Base-by-base conservation (phyloP, 129 eudicot genomes). In the Dittrichia graveolens region DNA sequence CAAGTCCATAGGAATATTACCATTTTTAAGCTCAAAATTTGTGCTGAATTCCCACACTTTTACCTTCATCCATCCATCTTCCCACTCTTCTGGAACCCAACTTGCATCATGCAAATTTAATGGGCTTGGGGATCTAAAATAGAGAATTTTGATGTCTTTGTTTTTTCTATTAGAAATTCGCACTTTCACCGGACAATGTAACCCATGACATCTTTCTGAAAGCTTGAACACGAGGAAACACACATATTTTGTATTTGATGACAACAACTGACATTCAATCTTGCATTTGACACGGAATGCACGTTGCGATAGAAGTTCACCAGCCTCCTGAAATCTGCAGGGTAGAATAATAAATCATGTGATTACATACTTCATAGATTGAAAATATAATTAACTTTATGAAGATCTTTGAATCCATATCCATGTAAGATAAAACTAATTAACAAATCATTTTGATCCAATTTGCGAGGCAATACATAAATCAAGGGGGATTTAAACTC, bases 61-160 rank as follows among this genome's bases (percentile, higher is more conserved):
- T 19, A 65, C 71, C 56, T 65, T 55, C 71, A 44, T 65, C 71
- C 56, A 45, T 65, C 71, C 71, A 11, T 65, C 71, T 65, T 65
- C 15, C 56, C 56, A 44, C 9, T 24, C 11, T 65, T 12, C 3
- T 11, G 71, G 42, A 19, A 65, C 41, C 71, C 71, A 11, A 5
- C 45, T 7, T 0, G 12, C 19, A 19, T 24, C 19, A 3, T 12
- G 24, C 10, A 65, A 7, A 11, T 65, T 65, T 41, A 41, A 45
- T 1, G 12, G 19, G 43, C 37, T 44, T 11, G 71, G 71, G 2
- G 37, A 46, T 65, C 71, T 45, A 45, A 65, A 65, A 46, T 65
- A 46, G 44, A 65, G 11, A 11, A 46, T 5, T 65, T 19, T 14
- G 0, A 3, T 46, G 10, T 65, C 71, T 24, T 65, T 65, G 64